Evolutionary conservation across 331 rosid genomes (phyloP), one percentile per base, ranked within the genome.

Genomic region (Cydonia oblonga): DNA sequence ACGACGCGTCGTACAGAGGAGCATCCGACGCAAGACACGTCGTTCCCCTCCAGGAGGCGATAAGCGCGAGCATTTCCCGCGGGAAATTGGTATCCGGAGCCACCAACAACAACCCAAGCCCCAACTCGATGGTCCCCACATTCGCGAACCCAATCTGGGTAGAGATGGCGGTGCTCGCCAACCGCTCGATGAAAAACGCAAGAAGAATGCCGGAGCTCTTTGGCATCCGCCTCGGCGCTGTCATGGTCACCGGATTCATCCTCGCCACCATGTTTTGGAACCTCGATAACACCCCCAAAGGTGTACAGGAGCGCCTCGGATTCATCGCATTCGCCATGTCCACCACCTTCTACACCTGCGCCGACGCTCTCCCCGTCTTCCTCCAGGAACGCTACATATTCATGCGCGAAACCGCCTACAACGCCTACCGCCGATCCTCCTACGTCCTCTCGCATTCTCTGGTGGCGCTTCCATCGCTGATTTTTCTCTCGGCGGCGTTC

Each of bases 261-360:
- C 81, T 93, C 0, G 98, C 98, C 4, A 93, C 98, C 8, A 78
- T 93, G 84, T 93, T 86, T 33, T 93, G 96, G 96, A 78, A 84
- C 1, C 88, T 93, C 0, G 98, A 93, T 9, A 70, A 82, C 54
- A 81, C 97, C 0, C 98, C 98, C 0, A 91, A 85, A 70, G 98
- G 98, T 0, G 87, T 83, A 5, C 96, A 93, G 71, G 98, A 91
- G 28, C 84, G 97, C 13, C 71, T 93, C 0, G 98, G 98, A 1
- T 93, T 93, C 79, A 84, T 91, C 76, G 97, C 98, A 0, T 93
- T 93, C 44, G 98, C 98, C 3, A 93, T 93, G 98, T 93, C 98
- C 51, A 93, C 98, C 6, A 91, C 98, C 1, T 93, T 86, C 85
- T 93, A 93, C 81, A 89, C 97, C 13, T 91, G 97, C 5, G 97